phyloP scores from a whole-genome alignment of 768 basidiomycete genomes.

The Lentinula sp. region DNA sequence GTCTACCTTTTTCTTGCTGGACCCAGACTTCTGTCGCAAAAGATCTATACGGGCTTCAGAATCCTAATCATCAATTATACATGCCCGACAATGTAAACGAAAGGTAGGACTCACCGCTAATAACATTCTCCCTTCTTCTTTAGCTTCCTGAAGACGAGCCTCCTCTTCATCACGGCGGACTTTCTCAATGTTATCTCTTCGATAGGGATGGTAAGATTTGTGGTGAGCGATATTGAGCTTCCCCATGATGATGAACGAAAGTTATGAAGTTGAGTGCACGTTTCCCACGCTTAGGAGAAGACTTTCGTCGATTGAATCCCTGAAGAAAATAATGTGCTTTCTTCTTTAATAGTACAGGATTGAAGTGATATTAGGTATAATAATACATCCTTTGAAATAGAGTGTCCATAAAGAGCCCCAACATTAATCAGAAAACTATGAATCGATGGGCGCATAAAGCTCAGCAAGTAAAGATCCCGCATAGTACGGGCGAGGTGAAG shows the following conservation, averaged over 20 bases:
- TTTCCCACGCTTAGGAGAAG: not conserved
- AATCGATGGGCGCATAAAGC: not conserved
- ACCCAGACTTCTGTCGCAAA: conserved; percentile 58
- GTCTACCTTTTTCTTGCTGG: conserved; percentile 30
- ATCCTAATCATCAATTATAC: conserved; percentile 39
- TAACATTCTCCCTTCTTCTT: conserved; percentile 66
- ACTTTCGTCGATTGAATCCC: too few species aligned
- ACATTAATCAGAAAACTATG: not conserved
- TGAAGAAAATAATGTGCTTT: not conserved
- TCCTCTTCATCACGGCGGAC: conserved; percentile 81
- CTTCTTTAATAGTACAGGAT: not conserved
- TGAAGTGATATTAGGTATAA: not conserved
- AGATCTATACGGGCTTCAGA: conserved; percentile 71
- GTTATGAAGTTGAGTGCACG: not conserved
- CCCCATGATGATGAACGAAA: conserved; percentile 42
- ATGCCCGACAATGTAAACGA: not conserved
- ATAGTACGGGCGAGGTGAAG: not conserved
- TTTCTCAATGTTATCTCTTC: conserved; percentile 77
- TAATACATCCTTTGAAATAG: not conserved
- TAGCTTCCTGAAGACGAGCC: conserved; percentile 56
- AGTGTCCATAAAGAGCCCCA: not conserved
- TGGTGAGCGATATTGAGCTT: conserved; percentile 88
- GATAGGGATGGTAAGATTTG: conserved; percentile 86
- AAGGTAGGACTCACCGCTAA: conserved; percentile 50
- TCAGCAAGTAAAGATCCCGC: not conserved